Evolutionary conservation across 1,139 yeast species (phyloP).

Genomic region (Candida sojae): DNA sequence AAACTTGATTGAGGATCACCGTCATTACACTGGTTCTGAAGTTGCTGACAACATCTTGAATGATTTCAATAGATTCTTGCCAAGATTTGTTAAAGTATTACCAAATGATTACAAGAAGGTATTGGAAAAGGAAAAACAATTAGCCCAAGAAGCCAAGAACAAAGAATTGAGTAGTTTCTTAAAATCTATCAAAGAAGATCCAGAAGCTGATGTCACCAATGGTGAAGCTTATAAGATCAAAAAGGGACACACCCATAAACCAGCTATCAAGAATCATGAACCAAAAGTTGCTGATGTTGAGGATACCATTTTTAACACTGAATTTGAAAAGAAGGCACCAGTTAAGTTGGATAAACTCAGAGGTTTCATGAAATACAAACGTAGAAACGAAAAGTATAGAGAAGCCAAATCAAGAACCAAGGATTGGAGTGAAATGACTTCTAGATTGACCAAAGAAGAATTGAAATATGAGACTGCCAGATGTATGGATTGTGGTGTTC

Average conservation of each 20-base stretch:
- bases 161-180: constrained; percentile 58
- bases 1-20: constrained; percentile 91
- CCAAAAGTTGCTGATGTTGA: constrained; percentile 90
- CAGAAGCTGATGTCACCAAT: constrained; percentile 83
- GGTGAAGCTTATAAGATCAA: constrained; percentile 70
- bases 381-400: constrained; percentile 87
- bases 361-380: constrained; percentile 92
- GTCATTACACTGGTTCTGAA: constrained; percentile 91
- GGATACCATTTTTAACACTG: constrained; percentile 76
- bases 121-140: constrained; percentile 72
- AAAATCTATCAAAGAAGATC: constrained; percentile 73
- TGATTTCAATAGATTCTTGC: constrained; percentile 86
- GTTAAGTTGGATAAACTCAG: constrained; percentile 75
- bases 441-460: constrained; percentile 81
- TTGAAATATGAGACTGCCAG: constrained; percentile 93
- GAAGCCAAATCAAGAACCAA: constrained; percentile 70
- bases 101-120: constrained; percentile 92
- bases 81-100: constrained; percentile 89
- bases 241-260: constrained; percentile 43
- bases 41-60: constrained; percentile 80
- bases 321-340: constrained; percentile 62
- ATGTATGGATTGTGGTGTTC: constrained; percentile 99
- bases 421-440: constrained; percentile 92
- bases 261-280: constrained; percentile 49
- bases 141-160: constrained; percentile 68